These are phyloP conservation scores for Coelastrella sp. DNA, from an alignment of 139 green algal species.

Conservation along the genomic window DNA sequence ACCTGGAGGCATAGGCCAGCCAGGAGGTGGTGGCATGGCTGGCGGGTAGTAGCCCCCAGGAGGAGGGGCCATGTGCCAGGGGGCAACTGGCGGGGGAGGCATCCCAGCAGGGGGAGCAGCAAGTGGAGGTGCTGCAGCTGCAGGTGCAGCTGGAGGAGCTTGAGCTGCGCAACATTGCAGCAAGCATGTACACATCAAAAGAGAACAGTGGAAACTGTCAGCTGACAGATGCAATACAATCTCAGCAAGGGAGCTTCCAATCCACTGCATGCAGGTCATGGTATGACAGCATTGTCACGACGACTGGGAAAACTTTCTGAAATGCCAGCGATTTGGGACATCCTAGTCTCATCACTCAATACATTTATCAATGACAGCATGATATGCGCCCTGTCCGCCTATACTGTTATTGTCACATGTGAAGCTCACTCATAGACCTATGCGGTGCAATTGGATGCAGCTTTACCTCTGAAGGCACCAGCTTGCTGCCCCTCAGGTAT, in stretches of 20 bases:
- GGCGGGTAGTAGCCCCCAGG: constrained; percentile 14
- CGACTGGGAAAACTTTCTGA: too few relatives aligned
- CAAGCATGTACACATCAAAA: not conserved
- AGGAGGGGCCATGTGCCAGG: constrained; percentile 49
- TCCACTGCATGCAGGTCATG: too few relatives aligned
- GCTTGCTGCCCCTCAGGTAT: constrained; percentile 15
- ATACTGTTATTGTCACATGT: too few relatives aligned
- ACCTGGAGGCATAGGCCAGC: not conserved
- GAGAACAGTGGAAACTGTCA: too few relatives aligned
- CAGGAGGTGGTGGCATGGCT: constrained; percentile 48
- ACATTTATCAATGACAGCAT: too few relatives aligned
- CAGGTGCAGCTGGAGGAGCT: not conserved
- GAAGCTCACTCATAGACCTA: too few relatives aligned
- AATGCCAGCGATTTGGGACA: too few relatives aligned
- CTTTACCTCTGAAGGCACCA: not conserved
- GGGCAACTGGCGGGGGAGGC: constrained; percentile 24
- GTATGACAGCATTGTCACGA: too few relatives aligned
- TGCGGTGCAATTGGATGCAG: not conserved
- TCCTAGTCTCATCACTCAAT: too few relatives aligned
- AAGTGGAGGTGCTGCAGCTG: not conserved
- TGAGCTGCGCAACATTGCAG: not conserved
- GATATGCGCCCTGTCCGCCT: too few relatives aligned
- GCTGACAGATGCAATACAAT: too few relatives aligned
- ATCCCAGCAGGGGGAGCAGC: not conserved
- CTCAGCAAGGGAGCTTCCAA: too few relatives aligned